Conservation (phyloP, 2,329 filamentous ascomycete species). For the Phyllosticta citriasiana region DNA sequence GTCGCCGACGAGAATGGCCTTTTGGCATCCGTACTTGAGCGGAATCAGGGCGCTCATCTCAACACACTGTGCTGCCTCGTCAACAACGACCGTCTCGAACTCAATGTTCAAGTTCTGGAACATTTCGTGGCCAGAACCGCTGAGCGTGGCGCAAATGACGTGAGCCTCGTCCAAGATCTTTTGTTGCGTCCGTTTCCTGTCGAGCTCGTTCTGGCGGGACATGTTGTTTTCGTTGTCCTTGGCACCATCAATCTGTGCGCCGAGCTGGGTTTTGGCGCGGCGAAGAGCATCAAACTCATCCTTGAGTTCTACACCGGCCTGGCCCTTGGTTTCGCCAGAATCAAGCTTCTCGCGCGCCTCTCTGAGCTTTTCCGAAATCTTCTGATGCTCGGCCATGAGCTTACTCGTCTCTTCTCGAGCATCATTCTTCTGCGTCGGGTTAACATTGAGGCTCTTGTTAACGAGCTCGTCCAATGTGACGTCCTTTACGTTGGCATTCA, state of each 20-base stretch:
- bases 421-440: slow-evolving; percentile 31
- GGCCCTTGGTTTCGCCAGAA: slow-evolving; percentile 47
- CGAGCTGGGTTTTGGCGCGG: slow-evolving; percentile 64
- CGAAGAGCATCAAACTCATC: slow-evolving; percentile 71
- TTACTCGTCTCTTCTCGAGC: slow-evolving; percentile 46
- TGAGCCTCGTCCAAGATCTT: slow-evolving; percentile 84
- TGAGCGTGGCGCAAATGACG: slow-evolving; percentile 89
- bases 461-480: slow-evolving; percentile 92
- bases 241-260: slow-evolving; percentile 73
- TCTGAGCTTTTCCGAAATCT: slow-evolving; percentile 54
- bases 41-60: slow-evolving; percentile 94
- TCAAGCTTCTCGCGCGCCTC: slow-evolving; percentile 61
- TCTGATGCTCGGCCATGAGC: slow-evolving; percentile 60
- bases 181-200: slow-evolving; percentile 75
- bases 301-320: slow-evolving; percentile 56
- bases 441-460: slow-evolving; percentile 53
- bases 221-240: slow-evolving; percentile 78
- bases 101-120: slow-evolving; percentile 90
- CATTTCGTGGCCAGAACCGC: slow-evolving; percentile 94
- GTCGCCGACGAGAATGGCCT: slow-evolving; percentile 95
- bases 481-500: slow-evolving; percentile 79
- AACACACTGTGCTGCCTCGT: slow-evolving; percentile 96
- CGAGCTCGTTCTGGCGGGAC: slow-evolving; percentile 76
- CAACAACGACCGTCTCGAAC: slow-evolving; percentile 97
- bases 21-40: slow-evolving; percentile 91